phyloP scores from a whole-genome alignment of 2,329 filamentous ascomycete genomes.

The Paecilomyces dactylethromorphus region DNA sequence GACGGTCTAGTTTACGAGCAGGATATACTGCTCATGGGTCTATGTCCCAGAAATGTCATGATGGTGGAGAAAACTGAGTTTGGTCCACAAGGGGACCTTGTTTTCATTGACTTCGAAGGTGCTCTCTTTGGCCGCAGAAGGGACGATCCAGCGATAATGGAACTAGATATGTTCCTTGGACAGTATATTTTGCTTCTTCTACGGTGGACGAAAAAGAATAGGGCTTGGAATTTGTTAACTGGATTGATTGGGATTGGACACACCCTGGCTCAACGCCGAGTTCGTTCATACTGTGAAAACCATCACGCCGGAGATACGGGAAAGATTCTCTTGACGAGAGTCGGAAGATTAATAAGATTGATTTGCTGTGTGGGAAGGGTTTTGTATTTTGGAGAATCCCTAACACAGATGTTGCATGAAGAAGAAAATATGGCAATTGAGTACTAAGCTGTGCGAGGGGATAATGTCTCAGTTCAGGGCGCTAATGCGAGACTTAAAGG shows the following conservation, averaged over 20 bases:
- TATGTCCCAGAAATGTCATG: slow-evolving; percentile 12
- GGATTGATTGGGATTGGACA: slow-evolving; percentile 3
- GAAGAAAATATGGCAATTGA: too few relatives aligned
- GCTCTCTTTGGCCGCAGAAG: slow-evolving; percentile 10
- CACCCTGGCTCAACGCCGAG: slow-evolving; percentile 11
- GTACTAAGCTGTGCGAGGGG: background rate
- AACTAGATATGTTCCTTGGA: too few relatives aligned
- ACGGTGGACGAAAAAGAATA: slow-evolving; percentile 4
- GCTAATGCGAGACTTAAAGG: background rate
- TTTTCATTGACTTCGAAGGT: slow-evolving; percentile 14
- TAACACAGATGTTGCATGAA: too few relatives aligned
- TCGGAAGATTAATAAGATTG: too few relatives aligned
- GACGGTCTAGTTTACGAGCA: slow-evolving; percentile 11
- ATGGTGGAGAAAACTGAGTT: background rate
- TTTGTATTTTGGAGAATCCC: too few relatives aligned
- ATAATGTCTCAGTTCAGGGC: background rate
- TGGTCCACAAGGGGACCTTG: background rate
- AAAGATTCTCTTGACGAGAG: background rate
- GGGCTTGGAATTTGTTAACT: slow-evolving; percentile 12
- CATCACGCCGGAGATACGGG: background rate
- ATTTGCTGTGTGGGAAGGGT: too few relatives aligned
- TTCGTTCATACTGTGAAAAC: background rate
- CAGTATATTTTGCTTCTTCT: background rate
- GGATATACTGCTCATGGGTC: slow-evolving; percentile 9
- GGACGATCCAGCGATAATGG: slow-evolving; percentile 4